phyloP scores from a whole-genome alignment of 2,329 filamentous ascomycete species.

The Penicillium sp. region DNA sequence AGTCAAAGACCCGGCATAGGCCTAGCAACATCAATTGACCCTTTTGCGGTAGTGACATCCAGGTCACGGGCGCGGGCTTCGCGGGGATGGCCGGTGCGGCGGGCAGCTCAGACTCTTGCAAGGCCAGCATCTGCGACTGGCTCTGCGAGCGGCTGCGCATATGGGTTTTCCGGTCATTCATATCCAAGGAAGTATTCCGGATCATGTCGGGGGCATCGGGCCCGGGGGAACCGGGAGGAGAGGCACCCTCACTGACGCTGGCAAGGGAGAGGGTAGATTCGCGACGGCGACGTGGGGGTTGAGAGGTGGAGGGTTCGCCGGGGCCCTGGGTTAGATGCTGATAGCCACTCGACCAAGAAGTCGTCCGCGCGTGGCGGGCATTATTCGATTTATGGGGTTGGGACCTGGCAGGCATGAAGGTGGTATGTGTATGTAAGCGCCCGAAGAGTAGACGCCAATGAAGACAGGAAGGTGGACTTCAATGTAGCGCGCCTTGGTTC shows the following conservation, averaged over 20 bases:
- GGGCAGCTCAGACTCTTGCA: slow-evolving; percentile 19
- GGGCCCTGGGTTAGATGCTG: slow-evolving; percentile 20
- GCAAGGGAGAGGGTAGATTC: slow-evolving; percentile 32
- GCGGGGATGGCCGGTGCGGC: slow-evolving; percentile 7
- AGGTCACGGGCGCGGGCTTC: slow-evolving; percentile 32
- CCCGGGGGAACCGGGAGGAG: slow-evolving; percentile 17
- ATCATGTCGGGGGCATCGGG: slow-evolving; percentile 26
- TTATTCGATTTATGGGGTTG: slow-evolving; percentile 26
- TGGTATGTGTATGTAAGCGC: slow-evolving; percentile 20
- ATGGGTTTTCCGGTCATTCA: slow-evolving; percentile 21
- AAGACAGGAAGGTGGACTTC: slow-evolving; percentile 7
- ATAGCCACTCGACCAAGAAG: slow-evolving; percentile 34
- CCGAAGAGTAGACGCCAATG: slow-evolving; percentile 3
- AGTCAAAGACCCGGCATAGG: slow-evolving; percentile 39
- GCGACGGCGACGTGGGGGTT: slow-evolving; percentile 27
- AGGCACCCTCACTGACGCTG: slow-evolving; percentile 28
- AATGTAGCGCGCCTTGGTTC: slow-evolving; percentile 13
- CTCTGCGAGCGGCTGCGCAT: slow-evolving; percentile 30
- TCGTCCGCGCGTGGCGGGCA: slow-evolving; percentile 34
- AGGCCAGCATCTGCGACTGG: slow-evolving; percentile 18
- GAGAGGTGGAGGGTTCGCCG: slow-evolving; percentile 23
- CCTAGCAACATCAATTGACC: slow-evolving; percentile 35
- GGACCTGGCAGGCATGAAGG: slow-evolving; percentile 20
- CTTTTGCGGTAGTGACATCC: slow-evolving; percentile 38
- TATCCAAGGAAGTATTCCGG: slow-evolving; percentile 31